Evolutionary conservation across 1,284 basidiomycete species (phyloP), one percentile per base, ranked within the genome.

Genomic region (Cryptococcus neoformans): DNA sequence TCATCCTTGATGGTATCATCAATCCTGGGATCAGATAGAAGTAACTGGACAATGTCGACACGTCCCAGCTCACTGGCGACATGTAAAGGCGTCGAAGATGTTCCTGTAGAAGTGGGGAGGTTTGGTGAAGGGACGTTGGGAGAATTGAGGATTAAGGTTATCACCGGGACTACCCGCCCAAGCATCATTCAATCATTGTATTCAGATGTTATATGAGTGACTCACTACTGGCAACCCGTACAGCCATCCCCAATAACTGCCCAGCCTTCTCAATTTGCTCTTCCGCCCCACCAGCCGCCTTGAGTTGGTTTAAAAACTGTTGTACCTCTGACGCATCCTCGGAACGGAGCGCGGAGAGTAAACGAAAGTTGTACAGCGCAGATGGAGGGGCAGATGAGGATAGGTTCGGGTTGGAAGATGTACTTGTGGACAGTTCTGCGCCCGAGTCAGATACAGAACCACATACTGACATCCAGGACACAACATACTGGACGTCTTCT

Each of bases 81-180:
- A 73, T 98, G 94, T 0, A 97, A 81, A 0, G 93, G 82, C 0
- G 92, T 93, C 6, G 87, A 89, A 2, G 87, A 86, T 0, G 87
- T 86, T 1, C 82, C 84, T 0, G 84, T 81, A 0, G 87, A 85
- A 56, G 90, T 58, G 0, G 68, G 66, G 9, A 70, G 50, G 53
- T 74, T 74, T 82, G 14, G 69, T 12, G 62, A 64, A 4, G 87
- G 74, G 11, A 87, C 84, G 64, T 89, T 88, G 0, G 89, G 88
- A 41, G 88, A 90, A 38, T 38, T 85, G 81, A 62, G 87, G 82
- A 78, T 92, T 83, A 9, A 84, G 82, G 49, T 79, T 12, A 94
- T 80, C 6, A 91, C 79, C 2, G 83, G 73, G 36, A 54, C 56
- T 58, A 28, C 16, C 11, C 3, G 4, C 34, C 17, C 6, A 39